phyloP scores from a whole-genome alignment of 176 grass and related monocot genomes.

The Carex pumila region DNA sequence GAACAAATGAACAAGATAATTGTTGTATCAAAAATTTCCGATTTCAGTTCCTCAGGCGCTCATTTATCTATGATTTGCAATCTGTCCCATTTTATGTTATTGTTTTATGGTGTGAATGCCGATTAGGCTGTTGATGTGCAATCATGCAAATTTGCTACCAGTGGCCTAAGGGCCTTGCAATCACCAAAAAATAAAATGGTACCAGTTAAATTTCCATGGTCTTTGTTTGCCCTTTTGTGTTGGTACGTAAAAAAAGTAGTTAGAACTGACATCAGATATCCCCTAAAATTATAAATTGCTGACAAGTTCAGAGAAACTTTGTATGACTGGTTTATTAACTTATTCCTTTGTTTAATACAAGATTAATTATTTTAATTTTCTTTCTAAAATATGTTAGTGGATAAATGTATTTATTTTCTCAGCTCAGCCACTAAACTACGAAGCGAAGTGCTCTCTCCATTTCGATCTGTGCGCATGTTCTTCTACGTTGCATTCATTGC shows the following conservation, averaged over 20 bases:
- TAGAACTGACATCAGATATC: not conserved
- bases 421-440: constrained; percentile 74
- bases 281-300: not conserved
- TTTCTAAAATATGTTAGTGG: not conserved
- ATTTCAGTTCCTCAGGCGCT: not conserved
- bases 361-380: not conserved
- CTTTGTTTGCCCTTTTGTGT: not conserved
- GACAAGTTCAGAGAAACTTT: not conserved
- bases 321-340: not conserved
- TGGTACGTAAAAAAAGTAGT: not conserved
- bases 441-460: constrained; percentile 88
- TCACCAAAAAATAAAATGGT: not conserved
- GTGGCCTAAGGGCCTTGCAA: too few species aligned
- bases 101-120: too few species aligned
- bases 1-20: too few species aligned
- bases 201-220: not conserved
- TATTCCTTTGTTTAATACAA: not conserved
- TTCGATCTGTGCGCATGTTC: constrained; percentile 85
- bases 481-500: constrained; percentile 95
- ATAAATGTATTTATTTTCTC: constrained; percentile 1
- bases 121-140: not conserved
- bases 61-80: too few species aligned
- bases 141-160: not conserved
- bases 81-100: too few species aligned
- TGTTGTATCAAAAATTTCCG: not conserved